These are phyloP conservation scores for Phytophthora pini DNA, from an alignment of 352 stramenopile genomes.

Conservation along the genomic window DNA sequence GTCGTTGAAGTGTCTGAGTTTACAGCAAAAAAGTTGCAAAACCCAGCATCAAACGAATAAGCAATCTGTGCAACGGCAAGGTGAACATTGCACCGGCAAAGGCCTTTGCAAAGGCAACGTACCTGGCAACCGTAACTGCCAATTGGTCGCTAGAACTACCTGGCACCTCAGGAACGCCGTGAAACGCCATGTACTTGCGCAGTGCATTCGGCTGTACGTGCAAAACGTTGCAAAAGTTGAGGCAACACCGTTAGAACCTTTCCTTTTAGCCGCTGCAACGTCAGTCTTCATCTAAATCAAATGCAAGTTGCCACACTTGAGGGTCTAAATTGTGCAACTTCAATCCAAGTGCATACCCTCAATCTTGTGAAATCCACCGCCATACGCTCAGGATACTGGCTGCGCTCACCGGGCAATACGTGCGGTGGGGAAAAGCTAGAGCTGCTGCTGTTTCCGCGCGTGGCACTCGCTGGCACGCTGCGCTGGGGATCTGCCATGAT, in stretches of 20 bases:
- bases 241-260: constrained; percentile 9
- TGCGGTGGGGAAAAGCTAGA: constrained; percentile 8
- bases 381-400: constrained; percentile 66
- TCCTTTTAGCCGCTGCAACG: not conserved
- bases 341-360: constrained; percentile 42
- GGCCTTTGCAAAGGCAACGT: not conserved
- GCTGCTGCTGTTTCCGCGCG: constrained; percentile 3
- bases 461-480: not conserved
- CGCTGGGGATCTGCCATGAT: constrained; percentile 37
- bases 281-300: not conserved
- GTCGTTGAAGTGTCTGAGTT: constrained; percentile 68
- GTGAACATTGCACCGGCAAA: constrained; percentile 3
- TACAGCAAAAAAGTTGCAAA: constrained; percentile 9
- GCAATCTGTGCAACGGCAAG: constrained; percentile 1
- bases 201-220: constrained; percentile 53
- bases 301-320: constrained; percentile 6
- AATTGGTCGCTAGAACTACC: constrained; percentile 63
- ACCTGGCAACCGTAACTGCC: constrained; percentile 71
- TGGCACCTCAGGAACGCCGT: constrained; percentile 57
- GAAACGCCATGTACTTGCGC: constrained; percentile 72
- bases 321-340: constrained; percentile 1
- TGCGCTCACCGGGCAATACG: constrained; percentile 37
- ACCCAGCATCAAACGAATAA: not conserved
- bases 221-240: constrained; percentile 22
- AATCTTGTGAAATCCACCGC: constrained; percentile 78